Base-by-base conservation (phyloP, 2,329 filamentous ascomycete species). In the Corniculantispora saksenae region DNA sequence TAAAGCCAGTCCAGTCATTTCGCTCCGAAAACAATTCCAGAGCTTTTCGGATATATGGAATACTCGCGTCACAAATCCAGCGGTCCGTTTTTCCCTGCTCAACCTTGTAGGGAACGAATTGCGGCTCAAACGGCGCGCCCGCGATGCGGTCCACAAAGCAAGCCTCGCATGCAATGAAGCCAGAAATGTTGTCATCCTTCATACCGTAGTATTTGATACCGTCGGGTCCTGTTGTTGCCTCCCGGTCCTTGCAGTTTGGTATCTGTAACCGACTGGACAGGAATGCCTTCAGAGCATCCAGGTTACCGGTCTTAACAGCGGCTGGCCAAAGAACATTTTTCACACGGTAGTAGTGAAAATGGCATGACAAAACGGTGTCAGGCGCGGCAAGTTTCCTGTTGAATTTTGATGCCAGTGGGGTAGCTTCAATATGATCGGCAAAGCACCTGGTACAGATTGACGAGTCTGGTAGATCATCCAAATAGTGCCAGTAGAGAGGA, bases 381-480 rank as follows among this genome's bases (percentile, higher is more conserved):
- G 61, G 9, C 3, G 29, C 75, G 61, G 62, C 70, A 38, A 63
- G 72, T 55, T 66, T 67, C 62, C 4, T 63, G 40, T 0, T 63
- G 43, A 83, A 82, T 0, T 72, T 61, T 0, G 58, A 21, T 0
- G 71, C 70, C 3, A 81, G 72, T 0, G 48, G 53, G 0, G 77
- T 79, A 0, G 61, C 25, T 25, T 72, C 66, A 15, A 83, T 75
- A 64, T 79, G 62, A 35, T 79, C 76, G 7, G 74, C 72, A 40
- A 80, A 77, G 67, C 81, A 83, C 25, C 73, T 70, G 1, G 78
- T 79, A 67, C 81, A 83, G 40, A 82, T 71, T 3, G 75, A 64
- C 27, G 75, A 80, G 1, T 72, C 68, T 0, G 76, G 73, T 3
- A 70, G 40, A 3, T 72, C 70, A 2, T 67, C 64, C 1, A 74